These are phyloP conservation scores for Piloderma croceum DNA, from an alignment of 768 basidiomycete species.

Conservation along the genomic window DNA sequence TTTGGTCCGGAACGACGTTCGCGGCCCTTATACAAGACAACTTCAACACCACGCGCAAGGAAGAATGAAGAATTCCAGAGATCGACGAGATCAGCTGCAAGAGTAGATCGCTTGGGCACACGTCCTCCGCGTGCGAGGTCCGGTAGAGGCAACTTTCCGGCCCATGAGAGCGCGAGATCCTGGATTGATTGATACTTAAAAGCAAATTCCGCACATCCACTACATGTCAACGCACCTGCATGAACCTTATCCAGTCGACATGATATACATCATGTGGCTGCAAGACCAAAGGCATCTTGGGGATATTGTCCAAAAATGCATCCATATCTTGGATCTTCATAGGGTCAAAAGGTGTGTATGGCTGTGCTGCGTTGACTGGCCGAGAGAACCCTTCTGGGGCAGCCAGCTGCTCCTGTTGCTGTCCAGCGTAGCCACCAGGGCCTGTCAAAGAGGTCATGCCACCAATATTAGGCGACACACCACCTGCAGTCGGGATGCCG, in stretches of 20 bases:
- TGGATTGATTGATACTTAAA: constrained; percentile 20
- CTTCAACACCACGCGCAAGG: constrained; percentile 65
- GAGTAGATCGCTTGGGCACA: constrained; percentile 49
- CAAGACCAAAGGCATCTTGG: constrained; percentile 68
- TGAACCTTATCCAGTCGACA: constrained; percentile 77
- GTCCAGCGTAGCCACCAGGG: constrained; percentile 17
- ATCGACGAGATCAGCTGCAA: constrained; percentile 68
- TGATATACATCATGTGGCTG: constrained; percentile 71
- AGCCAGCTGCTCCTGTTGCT: constrained; percentile 39
- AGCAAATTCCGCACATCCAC: background rate
- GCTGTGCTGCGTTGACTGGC: constrained; percentile 58
- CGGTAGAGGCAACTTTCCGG: constrained; percentile 65
- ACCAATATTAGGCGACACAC: constrained; percentile 31
- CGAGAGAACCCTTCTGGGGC: constrained; percentile 73
- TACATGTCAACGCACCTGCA: constrained; percentile 47
- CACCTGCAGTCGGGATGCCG: constrained; percentile 14
- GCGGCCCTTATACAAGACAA: constrained; percentile 74
- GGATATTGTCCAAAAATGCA: constrained; percentile 57
- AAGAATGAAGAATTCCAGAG: constrained; percentile 80
- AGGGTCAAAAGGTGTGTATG: constrained; percentile 64
- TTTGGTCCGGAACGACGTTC: constrained; percentile 68
- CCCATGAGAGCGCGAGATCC: constrained; percentile 75
- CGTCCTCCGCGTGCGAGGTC: constrained; percentile 41
- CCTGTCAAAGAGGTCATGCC: no score
- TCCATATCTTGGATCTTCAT: constrained; percentile 78